These are phyloP conservation scores for Pontederia crassipes DNA, from an alignment of 176 grass and related monocot species.

Conservation along the genomic window DNA sequence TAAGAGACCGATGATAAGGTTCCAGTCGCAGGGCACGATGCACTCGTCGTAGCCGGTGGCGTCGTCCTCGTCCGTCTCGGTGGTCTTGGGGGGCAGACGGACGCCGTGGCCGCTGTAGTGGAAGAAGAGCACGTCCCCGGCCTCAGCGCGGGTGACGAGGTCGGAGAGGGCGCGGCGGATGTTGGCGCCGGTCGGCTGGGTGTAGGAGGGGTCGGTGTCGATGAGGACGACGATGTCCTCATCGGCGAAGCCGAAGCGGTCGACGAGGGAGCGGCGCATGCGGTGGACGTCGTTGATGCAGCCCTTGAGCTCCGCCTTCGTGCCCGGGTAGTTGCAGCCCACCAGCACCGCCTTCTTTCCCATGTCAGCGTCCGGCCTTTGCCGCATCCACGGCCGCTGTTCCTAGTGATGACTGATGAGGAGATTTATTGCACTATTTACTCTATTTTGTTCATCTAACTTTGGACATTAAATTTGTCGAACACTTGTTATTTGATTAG, in stretches of 20 bases:
- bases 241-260: conserved; percentile 46
- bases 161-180: conserved; percentile 31
- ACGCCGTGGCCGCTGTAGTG: conserved; percentile 88
- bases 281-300: conserved; percentile 85
- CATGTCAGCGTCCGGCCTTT: conserved; percentile 16
- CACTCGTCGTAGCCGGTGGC: conserved; percentile 89
- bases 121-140: conserved; percentile 70
- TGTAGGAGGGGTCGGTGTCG: conserved; percentile 38
- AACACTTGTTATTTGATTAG: too few relatives aligned
- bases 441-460: too few relatives aligned
- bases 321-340: conserved; percentile 84
- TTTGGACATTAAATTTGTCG: too few relatives aligned
- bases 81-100: conserved; percentile 57
- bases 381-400: too few relatives aligned
- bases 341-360: conserved; percentile 69
- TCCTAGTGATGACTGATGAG: too few relatives aligned
- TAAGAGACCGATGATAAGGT: conserved; percentile 58
- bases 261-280: conserved; percentile 55
- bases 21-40: conserved; percentile 81
- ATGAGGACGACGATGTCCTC: conserved; percentile 45
- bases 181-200: conserved; percentile 44
- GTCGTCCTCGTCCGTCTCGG: conserved; percentile 56
- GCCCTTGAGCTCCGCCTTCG: conserved; percentile 80
- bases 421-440: too few relatives aligned
- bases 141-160: conserved; percentile 39